A percentile compares a stretch with the other conserved stretches of the same genome.
These are phyloP conservation scores for Lithospermum erythrorhizon DNA, from an alignment of 257 asterid species.

Conservation along the genomic window DNA sequence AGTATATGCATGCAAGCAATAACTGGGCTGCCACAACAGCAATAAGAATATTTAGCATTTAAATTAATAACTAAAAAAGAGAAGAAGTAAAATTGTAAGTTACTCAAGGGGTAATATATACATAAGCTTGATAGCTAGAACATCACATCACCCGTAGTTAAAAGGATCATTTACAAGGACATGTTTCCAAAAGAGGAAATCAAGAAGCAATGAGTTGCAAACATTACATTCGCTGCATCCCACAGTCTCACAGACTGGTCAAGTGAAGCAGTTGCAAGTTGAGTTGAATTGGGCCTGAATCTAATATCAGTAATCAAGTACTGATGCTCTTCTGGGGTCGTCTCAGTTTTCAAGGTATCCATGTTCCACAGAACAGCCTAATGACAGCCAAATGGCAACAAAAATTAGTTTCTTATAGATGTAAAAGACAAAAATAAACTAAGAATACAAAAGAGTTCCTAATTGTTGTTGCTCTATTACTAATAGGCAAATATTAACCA, in stretches of 20 bases:
- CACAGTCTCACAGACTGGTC: conserved; percentile 90
- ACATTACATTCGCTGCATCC: conserved; percentile 87
- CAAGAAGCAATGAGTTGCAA: conserved; percentile 5
- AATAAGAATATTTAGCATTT: conserved; percentile 10
- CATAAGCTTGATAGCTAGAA: too few species aligned
- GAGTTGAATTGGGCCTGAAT: conserved; percentile 91
- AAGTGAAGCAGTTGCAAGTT: conserved; percentile 80
- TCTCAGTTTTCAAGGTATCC: conserved; percentile 82
- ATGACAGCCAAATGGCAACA: conserved; percentile 8
- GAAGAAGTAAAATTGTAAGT: too few species aligned
- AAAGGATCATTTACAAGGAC: not conserved
- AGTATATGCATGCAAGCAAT: conserved; percentile 70
- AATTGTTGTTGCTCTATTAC: not conserved
- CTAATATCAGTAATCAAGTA: conserved; percentile 78
- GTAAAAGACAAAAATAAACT: not conserved
- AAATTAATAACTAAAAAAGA: not conserved
- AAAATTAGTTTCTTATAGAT: not conserved
- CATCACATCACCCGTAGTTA: not conserved
- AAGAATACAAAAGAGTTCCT: not conserved
- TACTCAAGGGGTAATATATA: too few species aligned
- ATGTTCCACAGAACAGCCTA: conserved; percentile 97
- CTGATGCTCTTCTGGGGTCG: conserved; percentile 72
- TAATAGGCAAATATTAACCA: too few species aligned
- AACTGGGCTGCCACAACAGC: conserved; percentile 63
- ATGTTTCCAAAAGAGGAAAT: not conserved